A percentile compares a stretch with the other conserved stretches of the same genome.
phyloP scores from a whole-genome alignment of 352 stramenopile species.

The Phytophthora vignae region DNA sequence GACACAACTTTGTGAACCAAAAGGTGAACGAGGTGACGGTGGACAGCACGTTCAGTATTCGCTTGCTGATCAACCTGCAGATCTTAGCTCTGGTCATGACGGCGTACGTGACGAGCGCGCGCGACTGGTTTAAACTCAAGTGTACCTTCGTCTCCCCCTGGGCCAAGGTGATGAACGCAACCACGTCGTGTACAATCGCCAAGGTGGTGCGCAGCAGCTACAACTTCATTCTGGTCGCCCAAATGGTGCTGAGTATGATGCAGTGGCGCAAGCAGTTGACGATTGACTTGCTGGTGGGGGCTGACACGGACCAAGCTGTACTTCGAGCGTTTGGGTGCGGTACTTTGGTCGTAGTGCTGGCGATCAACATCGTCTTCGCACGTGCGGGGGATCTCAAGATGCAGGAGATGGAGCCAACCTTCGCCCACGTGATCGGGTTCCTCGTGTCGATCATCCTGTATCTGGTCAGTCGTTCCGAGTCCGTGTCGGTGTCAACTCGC shows the following conservation, averaged over 20 bases:
- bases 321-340: constrained; percentile 42
- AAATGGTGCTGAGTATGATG: constrained; percentile 45
- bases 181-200: constrained; percentile 42
- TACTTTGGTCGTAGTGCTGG: constrained; percentile 40
- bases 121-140: constrained; percentile 38
- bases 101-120: constrained; percentile 43
- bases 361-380: constrained; percentile 47
- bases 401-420: constrained; percentile 50
- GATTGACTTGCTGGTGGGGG: constrained; percentile 49
- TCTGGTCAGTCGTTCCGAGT: constrained; percentile 12
- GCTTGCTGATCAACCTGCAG: constrained; percentile 42
- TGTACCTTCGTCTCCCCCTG: constrained; percentile 36
- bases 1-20: constrained; percentile 55
- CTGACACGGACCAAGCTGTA: constrained; percentile 33
- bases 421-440: constrained; percentile 44
- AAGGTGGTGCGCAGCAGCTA: constrained; percentile 54
- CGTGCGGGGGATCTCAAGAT: constrained; percentile 44
- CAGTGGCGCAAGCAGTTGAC: constrained; percentile 45
- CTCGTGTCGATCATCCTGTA: constrained; percentile 33
- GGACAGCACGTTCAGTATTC: constrained; percentile 43
- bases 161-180: constrained; percentile 29
- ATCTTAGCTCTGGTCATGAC: constrained; percentile 44
- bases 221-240: constrained; percentile 47
- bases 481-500: constrained; percentile 17
- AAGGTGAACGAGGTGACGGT: constrained; percentile 53